Evolutionary conservation across 495 filamentous ascomycete species (phyloP), one percentile per base, ranked within the genome.

Genomic region (Aspergillus homomorphus): DNA sequence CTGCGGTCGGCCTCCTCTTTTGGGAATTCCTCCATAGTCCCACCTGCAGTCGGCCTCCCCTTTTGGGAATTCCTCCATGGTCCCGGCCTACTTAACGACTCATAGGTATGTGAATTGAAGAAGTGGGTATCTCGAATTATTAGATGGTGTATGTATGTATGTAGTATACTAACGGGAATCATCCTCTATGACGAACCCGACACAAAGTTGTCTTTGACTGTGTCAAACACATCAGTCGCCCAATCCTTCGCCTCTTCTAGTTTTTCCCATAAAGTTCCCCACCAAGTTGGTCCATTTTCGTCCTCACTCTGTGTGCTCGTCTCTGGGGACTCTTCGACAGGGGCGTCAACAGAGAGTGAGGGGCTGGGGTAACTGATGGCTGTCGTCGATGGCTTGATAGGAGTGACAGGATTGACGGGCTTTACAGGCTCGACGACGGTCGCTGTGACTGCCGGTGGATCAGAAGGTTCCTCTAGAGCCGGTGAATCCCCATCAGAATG

Each of bases 401-500:
- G n/a, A n/a, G n/a, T n/a, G n/a, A n/a, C n/a, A n/a, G n/a, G n/a
- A n/a, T n/a, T n/a, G n/a, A n/a, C n/a, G n/a, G n/a, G n/a, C 23
- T 54, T 44, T 12, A 41, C 51, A 14, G 57, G 52, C 15, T 51
- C 21, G 5, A 28, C 30, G 19, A 10, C 22, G 30, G 49, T 7
- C 43, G 56, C 19, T 19, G 54, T 56, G 48, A 49, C 59, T 26
- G 60, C 50, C 14, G 71, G 71, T 24, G 72, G 75, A 62, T 82
- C 78, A n/a, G 69, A 54, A 15, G 74, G 73, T 20, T 55, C 65
- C 14, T 74, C 75, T 7, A 77, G 59, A n/a, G 56, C 51, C 1
- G 70, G 67, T 7, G 68, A 48, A 24, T 66, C 60, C 19, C 71
- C 65, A 57, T 86, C 83, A 0, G 81, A 83, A 67, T 93, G 89